phyloP scores from a whole-genome alignment of 805 yeast species.

The Metschnikowia lachancei region DNA sequence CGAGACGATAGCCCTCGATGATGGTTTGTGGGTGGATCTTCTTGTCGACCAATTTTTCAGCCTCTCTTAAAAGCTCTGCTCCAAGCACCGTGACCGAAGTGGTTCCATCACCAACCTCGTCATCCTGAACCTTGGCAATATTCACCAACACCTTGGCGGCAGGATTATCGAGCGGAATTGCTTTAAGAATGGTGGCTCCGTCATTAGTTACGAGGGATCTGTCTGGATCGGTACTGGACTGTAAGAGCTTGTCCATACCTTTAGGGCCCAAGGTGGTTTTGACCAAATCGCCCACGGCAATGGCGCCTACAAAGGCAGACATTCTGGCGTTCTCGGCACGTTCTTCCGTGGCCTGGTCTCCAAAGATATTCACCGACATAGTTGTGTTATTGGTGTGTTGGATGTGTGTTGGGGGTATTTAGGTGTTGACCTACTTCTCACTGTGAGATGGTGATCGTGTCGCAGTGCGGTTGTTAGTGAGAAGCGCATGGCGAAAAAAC shows the following conservation, averaged over 20 bases:
- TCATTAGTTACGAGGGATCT: constrained; percentile 87
- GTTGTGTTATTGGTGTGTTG: neutral
- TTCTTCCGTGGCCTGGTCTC: constrained; percentile 96
- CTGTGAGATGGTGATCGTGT: too few relatives aligned
- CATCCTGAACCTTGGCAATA: constrained; percentile 94
- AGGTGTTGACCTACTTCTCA: too few relatives aligned
- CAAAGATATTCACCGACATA: constrained; percentile 87
- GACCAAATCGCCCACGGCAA: constrained; percentile 97
- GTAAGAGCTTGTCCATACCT: constrained; percentile 96
- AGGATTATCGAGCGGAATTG: constrained; percentile 94
- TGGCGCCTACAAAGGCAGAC: constrained; percentile 97
- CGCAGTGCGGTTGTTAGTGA: too few relatives aligned
- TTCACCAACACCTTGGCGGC: constrained; percentile 96
- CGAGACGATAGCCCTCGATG: constrained; percentile 92
- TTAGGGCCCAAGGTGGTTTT: constrained; percentile 95
- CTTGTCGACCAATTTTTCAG: constrained; percentile 86
- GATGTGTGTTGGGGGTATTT: too few relatives aligned
- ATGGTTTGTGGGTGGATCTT: constrained; percentile 98
- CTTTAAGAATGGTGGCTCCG: constrained; percentile 94
- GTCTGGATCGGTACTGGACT: constrained; percentile 73
- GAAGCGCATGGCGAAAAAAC: neutral
- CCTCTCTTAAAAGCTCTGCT: constrained; percentile 90
- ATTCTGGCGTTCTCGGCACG: constrained; percentile 97
- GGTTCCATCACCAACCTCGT: constrained; percentile 98
- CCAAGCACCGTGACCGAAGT: constrained; percentile 91